These are phyloP conservation scores for Inga laurina DNA, from an alignment of 306 rosid genomes.

Conservation along the genomic window DNA sequence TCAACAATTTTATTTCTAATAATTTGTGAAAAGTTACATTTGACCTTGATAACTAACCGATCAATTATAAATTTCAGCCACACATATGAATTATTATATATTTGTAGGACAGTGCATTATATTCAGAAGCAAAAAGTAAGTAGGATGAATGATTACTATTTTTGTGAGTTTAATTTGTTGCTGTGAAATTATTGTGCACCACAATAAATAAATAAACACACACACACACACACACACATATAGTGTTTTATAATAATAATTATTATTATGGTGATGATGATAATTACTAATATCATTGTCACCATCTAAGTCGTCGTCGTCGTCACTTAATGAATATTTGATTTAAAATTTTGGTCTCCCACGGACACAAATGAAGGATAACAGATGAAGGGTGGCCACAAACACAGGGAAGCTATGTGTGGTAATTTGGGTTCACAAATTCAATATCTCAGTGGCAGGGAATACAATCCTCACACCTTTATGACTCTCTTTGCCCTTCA, in stretches of 20 bases:
- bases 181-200: neutral
- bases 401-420: neutral
- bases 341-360: neutral
- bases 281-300: neutral
- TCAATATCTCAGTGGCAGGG: conserved; percentile 29
- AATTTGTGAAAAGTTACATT: neutral
- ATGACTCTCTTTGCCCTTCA: neutral
- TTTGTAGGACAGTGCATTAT: neutral
- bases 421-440: conserved; percentile 35
- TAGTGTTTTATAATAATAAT: neutral
- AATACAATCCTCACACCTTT: neutral
- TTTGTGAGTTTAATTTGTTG: neutral
- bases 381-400: conserved; percentile 29
- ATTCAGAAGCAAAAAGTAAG: neutral
- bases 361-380: neutral
- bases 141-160: neutral
- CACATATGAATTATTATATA: neutral
- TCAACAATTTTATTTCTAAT: neutral
- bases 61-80: neutral
- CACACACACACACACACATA: no score
- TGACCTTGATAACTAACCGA: neutral
- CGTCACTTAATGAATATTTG: neutral
- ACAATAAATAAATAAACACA: neutral
- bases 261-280: neutral
- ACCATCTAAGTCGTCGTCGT: neutral